Percentiles rank a stretch among this genome's conserved stretches.
phyloP scores from a whole-genome alignment of 176 grass and related monocot species.

The Alloteropsis semialata region DNA sequence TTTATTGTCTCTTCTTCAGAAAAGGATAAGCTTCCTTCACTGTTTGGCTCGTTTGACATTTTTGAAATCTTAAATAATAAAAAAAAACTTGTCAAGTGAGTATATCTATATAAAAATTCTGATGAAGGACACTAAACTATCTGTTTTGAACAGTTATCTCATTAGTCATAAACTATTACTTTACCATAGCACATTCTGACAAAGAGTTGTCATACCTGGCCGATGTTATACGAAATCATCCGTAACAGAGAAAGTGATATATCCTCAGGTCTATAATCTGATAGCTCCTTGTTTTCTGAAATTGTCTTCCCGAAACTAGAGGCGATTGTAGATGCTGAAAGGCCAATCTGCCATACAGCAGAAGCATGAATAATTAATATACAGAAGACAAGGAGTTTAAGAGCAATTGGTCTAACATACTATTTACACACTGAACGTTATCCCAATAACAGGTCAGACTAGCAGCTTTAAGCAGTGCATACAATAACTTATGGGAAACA shows the following conservation, averaged over 20 bases:
- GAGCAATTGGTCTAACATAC: background rate
- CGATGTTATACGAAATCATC: conserved; percentile 99
- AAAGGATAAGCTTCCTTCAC: background rate
- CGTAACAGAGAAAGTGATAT: conserved; percentile 95
- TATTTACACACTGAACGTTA: background rate
- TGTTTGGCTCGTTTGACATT: conserved; percentile 10
- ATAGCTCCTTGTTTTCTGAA: conserved; percentile 92
- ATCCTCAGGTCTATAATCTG: conserved; percentile 94
- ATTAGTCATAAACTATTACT: background rate
- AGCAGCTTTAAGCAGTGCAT: conserved; percentile 9
- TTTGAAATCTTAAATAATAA: conserved; percentile 12
- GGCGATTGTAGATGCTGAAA: conserved; percentile 94
- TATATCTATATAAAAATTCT: conserved; percentile 2
- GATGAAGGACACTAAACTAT: background rate
- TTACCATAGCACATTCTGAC: background rate
- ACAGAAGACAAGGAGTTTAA: background rate
- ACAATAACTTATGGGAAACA: background rate
- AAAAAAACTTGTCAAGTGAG: background rate
- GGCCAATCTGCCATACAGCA: conserved; percentile 74
- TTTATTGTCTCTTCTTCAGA: conserved; percentile 2
- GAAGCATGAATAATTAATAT: conserved; percentile 32
- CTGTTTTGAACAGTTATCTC: background rate
- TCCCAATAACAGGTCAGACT: background rate
- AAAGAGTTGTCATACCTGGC: conserved; percentile 65
- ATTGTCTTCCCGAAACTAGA: conserved; percentile 97